Conservation (phyloP, 345 rosid species). For the Raphanus sativus region DNA sequence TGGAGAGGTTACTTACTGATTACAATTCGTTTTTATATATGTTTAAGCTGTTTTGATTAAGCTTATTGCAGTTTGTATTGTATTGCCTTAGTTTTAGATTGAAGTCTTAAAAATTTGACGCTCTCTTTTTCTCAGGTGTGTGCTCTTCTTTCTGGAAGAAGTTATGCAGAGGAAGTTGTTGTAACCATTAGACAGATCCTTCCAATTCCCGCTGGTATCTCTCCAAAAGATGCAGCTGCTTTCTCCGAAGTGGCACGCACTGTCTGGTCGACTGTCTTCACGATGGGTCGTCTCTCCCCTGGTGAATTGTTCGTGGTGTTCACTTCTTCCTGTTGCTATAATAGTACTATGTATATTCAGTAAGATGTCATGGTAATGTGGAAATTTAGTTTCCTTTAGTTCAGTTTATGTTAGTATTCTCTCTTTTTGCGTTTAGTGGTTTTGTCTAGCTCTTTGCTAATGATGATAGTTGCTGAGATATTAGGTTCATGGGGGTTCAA, state of each 20-base stretch:
- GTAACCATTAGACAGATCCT: constrained; percentile 72
- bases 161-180: constrained; percentile 79
- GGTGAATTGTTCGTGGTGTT: constrained; percentile 75
- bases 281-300: constrained; percentile 60
- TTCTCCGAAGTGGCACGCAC: constrained; percentile 90
- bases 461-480: constrained; percentile 21
- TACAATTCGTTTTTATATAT: no score
- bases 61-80: not conserved
- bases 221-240: constrained; percentile 64
- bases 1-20: no score
- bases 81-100: not conserved
- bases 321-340: not conserved
- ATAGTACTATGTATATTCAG: not conserved
- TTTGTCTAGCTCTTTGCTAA: not conserved
- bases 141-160: constrained; percentile 90
- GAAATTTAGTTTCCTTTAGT: not conserved
- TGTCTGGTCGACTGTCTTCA: constrained; percentile 87
- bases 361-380: not conserved
- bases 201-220: constrained; percentile 58
- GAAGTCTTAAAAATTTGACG: not conserved
- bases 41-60: no score
- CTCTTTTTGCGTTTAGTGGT: not conserved
- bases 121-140: constrained; percentile 51
- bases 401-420: not conserved
- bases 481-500: constrained; percentile 92